A percentile compares a stretch with the other conserved stretches of the same genome.
These are phyloP conservation scores for Pseudomicrostroma phylloplanum DNA, from an alignment of 1,284 basidiomycete genomes.

Conservation along the genomic window DNA sequence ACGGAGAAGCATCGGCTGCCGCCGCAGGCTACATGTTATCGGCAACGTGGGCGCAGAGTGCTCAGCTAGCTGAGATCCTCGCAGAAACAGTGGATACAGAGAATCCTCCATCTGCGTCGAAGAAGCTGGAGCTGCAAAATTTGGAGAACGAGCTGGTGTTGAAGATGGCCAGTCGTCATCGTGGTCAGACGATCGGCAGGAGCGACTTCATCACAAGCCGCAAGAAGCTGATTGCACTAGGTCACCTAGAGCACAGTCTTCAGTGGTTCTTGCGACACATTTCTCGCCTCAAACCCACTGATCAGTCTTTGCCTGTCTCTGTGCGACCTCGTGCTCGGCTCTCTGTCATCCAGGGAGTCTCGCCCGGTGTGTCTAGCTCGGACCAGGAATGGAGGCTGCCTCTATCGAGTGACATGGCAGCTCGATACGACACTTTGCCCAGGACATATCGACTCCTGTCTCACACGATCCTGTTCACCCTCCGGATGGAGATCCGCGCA, in stretches of 20 bases:
- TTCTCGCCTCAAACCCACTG: constrained; percentile 27
- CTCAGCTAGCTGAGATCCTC: constrained; percentile 69
- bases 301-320: constrained; percentile 46
- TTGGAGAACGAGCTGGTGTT: constrained; percentile 28
- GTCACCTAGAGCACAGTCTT: constrained; percentile 74
- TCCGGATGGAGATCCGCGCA: constrained; percentile 81
- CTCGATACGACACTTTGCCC: constrained; percentile 64
- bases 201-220: constrained; percentile 66
- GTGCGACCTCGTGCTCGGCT: constrained; percentile 23
- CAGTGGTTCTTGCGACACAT: constrained; percentile 36
- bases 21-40: constrained; percentile 20
- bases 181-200: constrained; percentile 18
- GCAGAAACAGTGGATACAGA: constrained; percentile 55
- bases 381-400: constrained; percentile 27
- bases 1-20: neutral
- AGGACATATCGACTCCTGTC: constrained; percentile 83
- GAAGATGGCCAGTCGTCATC: constrained; percentile 14
- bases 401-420: constrained; percentile 21
- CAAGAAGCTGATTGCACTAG: constrained; percentile 70
- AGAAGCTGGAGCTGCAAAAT: constrained; percentile 20
- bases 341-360: constrained; percentile 17
- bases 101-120: neutral
- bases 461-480: constrained; percentile 76
- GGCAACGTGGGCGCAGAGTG: constrained; percentile 50
- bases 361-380: constrained; percentile 7